Percentiles rank a stretch among this genome's conserved stretches.
Conservation (phyloP, 352 stramenopile genomes). For the Phytophthora cryptogea region DNA sequence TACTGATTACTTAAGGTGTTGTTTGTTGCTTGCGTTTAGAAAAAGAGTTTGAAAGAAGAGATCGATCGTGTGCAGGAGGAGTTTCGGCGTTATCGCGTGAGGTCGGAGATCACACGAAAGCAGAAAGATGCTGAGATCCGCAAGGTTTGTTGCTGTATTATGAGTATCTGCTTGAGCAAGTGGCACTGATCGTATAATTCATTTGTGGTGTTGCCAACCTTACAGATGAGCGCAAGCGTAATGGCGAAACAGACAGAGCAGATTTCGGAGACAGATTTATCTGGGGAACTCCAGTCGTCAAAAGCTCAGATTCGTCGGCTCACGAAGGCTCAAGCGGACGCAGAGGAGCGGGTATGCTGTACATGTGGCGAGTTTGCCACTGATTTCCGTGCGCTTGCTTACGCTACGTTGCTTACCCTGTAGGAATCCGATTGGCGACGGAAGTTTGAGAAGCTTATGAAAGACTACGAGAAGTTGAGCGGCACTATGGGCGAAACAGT, state of each 20-base stretch:
- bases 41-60: constrained; percentile 82
- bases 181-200: background rate
- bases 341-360: constrained; percentile 68
- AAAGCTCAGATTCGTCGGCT: constrained; percentile 76
- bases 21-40: constrained; percentile 38
- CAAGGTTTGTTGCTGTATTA: constrained; percentile 54
- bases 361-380: background rate
- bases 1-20: background rate
- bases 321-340: constrained; percentile 73
- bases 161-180: background rate
- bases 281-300: constrained; percentile 68
- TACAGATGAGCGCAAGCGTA: constrained; percentile 80
- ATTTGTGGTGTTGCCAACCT: background rate
- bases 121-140: constrained; percentile 88
- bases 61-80: constrained; percentile 87
- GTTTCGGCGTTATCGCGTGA: constrained; percentile 86
- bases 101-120: constrained; percentile 88
- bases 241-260: constrained; percentile 79
- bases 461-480: constrained; percentile 88
- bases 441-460: constrained; percentile 86
- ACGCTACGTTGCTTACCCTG: background rate
- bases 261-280: constrained; percentile 77
- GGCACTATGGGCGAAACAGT: constrained; percentile 87
- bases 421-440: constrained; percentile 81
- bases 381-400: background rate